Base-by-base conservation (phyloP, 1,284 basidiomycete species). In the Leccinum solheimii region DNA sequence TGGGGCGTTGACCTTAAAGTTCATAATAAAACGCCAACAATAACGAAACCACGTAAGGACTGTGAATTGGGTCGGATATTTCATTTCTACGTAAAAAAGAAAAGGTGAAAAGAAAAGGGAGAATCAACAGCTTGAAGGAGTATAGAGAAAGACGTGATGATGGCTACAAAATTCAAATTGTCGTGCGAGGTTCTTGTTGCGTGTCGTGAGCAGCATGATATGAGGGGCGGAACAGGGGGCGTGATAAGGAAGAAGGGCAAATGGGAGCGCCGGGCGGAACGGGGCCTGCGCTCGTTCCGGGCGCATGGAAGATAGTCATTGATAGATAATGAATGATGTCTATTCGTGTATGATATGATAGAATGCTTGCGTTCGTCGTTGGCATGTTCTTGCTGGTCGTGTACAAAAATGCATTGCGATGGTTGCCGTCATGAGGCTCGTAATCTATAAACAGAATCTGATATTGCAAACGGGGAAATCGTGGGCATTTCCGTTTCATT, bases 351-450 rank as follows among this genome's bases (percentile, higher is more conserved):
- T 45, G 43, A 45, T 45, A 49, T 49, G 48, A 58, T 71, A 64
- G 53, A 48, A 58, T 71, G 66, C 66, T 57, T 69, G 61, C 13
- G 26, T 67, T 49, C 48, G 48, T 49, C 68, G 21, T 49, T 63
- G 64, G 57, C 56, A 61, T 70, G 62, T 26, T 45, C 48, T 49
- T 49, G 48, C 48, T 23, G 48, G 9, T 14, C 68, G 64, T 69
- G 65, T 71, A 64, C 45, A 67, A n/a, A 21, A 45, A 72, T 71
- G 68, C 70, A 69, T 69, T 69, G 68, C 60, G 60, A 13, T 14
- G 21, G 58, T 71, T 49, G 48, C 11, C 48, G 48, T 49, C 13
- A 49, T 71, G 58, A 58, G 34, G 45, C 52, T 71, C 68, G 60
- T 69, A 68, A 23, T 71, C 68, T 69, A 69, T 51, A 52, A 56